A percentile compares a stretch with the other conserved stretches of the same genome.
Conservation (phyloP, 106 monocot genomes). For the Vanilla planifolia region DNA sequence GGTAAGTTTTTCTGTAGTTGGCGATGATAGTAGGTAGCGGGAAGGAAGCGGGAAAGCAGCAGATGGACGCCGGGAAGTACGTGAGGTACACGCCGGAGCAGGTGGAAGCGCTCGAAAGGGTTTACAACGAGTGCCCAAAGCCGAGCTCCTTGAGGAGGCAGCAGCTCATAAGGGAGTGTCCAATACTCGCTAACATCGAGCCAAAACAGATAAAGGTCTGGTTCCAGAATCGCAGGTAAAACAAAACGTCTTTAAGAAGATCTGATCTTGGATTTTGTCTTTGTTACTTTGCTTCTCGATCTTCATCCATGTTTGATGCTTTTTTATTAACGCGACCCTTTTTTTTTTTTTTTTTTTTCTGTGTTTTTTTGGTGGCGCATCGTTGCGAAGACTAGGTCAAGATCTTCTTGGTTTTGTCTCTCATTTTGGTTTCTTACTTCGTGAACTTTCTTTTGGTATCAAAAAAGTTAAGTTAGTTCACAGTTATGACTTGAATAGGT, state of each 20-base stretch:
- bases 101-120: conserved; percentile 91
- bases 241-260: not conserved
- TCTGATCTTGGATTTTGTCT: not conserved
- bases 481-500: too few species aligned
- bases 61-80: conserved; percentile 79
- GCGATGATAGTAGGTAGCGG: too few species aligned
- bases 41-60: conserved; percentile 10
- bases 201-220: conserved; percentile 97
- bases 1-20: too few species aligned
- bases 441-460: too few species aligned
- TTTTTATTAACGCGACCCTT: too few species aligned
- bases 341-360: too few species aligned
- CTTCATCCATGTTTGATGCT: not conserved
- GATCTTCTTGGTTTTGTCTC: too few species aligned
- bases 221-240: conserved; percentile 90
- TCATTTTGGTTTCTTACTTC: too few species aligned
- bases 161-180: conserved; percentile 83
- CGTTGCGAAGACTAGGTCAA: too few species aligned
- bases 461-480: too few species aligned
- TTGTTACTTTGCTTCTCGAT: not conserved
- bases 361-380: too few species aligned
- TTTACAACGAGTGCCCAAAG: conserved; percentile 85
- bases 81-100: conserved; percentile 97
- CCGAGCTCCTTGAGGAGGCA: conserved; percentile 76
- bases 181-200: conserved; percentile 86